Percentiles rank a stretch among this genome's conserved stretches.
Evolutionary conservation across 2,329 filamentous ascomycete species (phyloP).

Genomic region (Sclerotinia glacialis): DNA sequence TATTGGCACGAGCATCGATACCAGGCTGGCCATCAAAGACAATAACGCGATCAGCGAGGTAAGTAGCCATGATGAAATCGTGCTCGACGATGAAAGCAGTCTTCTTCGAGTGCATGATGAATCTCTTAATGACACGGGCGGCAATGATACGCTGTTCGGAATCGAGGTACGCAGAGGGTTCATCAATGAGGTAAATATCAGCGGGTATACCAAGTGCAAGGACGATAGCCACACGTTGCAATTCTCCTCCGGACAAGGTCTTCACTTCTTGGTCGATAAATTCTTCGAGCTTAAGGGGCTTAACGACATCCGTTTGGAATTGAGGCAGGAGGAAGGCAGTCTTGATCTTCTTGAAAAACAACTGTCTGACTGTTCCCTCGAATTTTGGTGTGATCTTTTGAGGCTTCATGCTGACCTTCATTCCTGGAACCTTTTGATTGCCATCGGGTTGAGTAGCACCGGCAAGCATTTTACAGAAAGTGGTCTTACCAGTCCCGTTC

Average conservation of each 20-base stretch:
- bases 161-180: conserved; percentile 95
- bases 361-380: conserved; percentile 89
- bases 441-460: conserved; percentile 90
- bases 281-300: conserved; percentile 97
- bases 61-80: conserved; percentile 95
- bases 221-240: conserved; percentile 98
- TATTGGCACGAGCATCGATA: conserved; percentile 81
- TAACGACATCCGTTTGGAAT: conserved; percentile 99
- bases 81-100: conserved; percentile 99
- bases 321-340: conserved; percentile 92
- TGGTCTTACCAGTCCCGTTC: conserved; percentile 99
- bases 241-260: conserved; percentile 97
- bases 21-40: conserved; percentile 96
- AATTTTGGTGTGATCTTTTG: conserved; percentile 99
- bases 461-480: conserved; percentile 94
- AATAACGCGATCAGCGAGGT: conserved; percentile 86
- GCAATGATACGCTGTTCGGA: conserved; percentile 99
- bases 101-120: conserved; percentile 99
- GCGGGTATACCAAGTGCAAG: conserved; percentile 92
- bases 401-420: conserved; percentile 99
- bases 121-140: conserved; percentile 96
- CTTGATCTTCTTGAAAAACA: conserved; percentile 99
- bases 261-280: conserved; percentile 99
- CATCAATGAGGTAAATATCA: conserved; percentile 98
- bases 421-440: conserved; percentile 73